phyloP scores from a whole-genome alignment of 331 rosid genomes.

The Quercus tomentella region DNA sequence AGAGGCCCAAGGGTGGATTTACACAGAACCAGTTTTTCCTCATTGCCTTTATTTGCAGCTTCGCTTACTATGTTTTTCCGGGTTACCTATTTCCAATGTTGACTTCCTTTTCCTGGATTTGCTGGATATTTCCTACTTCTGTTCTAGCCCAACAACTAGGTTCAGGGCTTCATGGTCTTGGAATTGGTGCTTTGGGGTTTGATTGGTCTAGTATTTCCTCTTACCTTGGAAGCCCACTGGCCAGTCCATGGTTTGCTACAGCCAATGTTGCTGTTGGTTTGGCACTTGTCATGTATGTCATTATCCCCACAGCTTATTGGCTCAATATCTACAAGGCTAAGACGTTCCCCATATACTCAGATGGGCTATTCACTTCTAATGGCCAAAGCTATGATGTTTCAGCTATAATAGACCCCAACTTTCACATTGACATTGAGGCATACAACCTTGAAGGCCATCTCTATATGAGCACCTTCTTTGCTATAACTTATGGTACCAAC shows the following conservation, averaged over 20 bases:
- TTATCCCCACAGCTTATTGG: conserved; percentile 63
- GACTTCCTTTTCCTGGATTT: conserved; percentile 69
- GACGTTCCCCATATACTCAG: conserved; percentile 76
- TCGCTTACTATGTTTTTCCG: conserved; percentile 71
- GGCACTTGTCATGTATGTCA: conserved; percentile 43
- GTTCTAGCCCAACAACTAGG: conserved; percentile 66
- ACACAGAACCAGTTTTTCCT: conserved; percentile 75
- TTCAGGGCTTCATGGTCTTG: conserved; percentile 83
- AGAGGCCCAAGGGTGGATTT: conserved; percentile 42
- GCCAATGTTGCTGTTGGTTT: conserved; percentile 74
- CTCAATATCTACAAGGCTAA: conserved; percentile 56
- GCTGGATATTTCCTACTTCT: conserved; percentile 77
- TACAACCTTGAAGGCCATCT: conserved; percentile 61
- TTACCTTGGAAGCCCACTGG: conserved; percentile 76
- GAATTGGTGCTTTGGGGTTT: conserved; percentile 64
- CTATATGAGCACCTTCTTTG: conserved; percentile 59
- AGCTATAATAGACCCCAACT: conserved; percentile 51
- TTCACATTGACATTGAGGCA: conserved; percentile 58
- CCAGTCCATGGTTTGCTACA: conserved; percentile 94
- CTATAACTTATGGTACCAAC: conserved; percentile 52
- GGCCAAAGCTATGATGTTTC: conserved; percentile 68
- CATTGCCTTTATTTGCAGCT: conserved; percentile 59
- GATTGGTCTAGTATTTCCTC: conserved; percentile 80
- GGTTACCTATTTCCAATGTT: conserved; percentile 76
- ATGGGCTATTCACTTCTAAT: conserved; percentile 51